Evolutionary conservation across 78 protist genomes (phyloP).

Genomic region (Dictyostelium citrinum): DNA sequence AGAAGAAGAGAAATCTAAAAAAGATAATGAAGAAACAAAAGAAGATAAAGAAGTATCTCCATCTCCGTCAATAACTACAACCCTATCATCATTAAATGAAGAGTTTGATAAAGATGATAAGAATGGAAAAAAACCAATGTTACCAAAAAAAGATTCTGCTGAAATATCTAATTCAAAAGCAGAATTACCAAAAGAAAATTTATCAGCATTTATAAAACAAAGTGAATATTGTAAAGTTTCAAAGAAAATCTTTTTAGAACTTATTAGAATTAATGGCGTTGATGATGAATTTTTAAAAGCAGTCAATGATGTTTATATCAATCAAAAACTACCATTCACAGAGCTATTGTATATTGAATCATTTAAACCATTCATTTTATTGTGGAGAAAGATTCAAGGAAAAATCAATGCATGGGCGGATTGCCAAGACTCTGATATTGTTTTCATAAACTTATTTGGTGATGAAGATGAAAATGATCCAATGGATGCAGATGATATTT

Average conservation of each 20-base stretch:
- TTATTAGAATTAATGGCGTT: slow-evolving; percentile 13
- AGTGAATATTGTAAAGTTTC: background rate
- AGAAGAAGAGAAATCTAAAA: background rate
- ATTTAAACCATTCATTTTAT: background rate
- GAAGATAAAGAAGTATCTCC: background rate
- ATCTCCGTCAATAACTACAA: background rate
- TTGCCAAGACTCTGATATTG: background rate
- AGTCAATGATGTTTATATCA: background rate
- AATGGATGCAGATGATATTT: background rate
- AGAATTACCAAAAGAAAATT: background rate
- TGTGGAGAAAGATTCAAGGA: slow-evolving; percentile 32
- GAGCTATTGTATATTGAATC: background rate
- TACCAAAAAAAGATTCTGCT: background rate
- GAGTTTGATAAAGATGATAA: background rate
- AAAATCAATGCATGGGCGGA: slow-evolving; percentile 1
- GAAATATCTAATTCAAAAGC: background rate
- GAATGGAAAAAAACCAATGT: background rate
- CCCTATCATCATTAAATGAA: background rate
- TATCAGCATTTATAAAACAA: background rate
- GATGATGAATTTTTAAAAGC: background rate
- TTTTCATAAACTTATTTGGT: slow-evolving; percentile 2
- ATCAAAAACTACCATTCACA: background rate
- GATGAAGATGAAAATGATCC: background rate
- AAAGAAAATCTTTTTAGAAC: slow-evolving; percentile 28
- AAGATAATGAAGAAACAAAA: background rate